A percentile compares a stretch with the other conserved stretches of the same genome.
These are phyloP conservation scores for Amanita exitialis DNA, from an alignment of 768 basidiomycete genomes.

Conservation along the genomic window DNA sequence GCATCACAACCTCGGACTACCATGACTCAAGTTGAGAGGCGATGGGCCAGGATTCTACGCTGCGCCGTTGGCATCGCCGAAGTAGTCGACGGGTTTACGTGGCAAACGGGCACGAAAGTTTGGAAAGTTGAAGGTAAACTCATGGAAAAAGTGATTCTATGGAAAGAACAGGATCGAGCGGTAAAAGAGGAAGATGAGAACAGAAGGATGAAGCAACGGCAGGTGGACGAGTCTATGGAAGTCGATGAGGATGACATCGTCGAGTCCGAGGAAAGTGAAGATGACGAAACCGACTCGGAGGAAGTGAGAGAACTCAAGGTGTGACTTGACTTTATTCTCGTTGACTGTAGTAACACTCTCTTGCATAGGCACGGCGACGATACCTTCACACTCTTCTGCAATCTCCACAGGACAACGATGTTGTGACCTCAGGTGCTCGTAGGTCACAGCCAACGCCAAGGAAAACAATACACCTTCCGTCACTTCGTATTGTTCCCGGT, in stretches of 20 bases:
- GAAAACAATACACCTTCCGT: constrained; percentile 23
- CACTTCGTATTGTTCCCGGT: constrained; percentile 60
- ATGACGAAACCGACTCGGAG: constrained; percentile 56
- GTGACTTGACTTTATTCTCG: constrained; percentile 9
- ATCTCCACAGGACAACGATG: constrained; percentile 25
- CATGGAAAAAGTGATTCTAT: constrained; percentile 54
- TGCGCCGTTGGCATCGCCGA: constrained; percentile 58
- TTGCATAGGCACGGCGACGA: constrained; percentile 54
- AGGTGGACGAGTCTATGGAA: constrained; percentile 65
- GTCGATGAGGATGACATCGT: constrained; percentile 46
- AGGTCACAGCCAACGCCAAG: constrained; percentile 16
- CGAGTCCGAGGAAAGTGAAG: constrained; percentile 33
- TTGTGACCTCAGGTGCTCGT: constrained; percentile 17
- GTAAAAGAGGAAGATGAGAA: constrained; percentile 61
- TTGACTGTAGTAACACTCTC: constrained; percentile 9
- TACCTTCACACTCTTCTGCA: constrained; percentile 64
- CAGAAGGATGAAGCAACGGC: constrained; percentile 48
- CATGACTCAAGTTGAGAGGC: constrained; percentile 32
- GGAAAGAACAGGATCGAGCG: constrained; percentile 63
- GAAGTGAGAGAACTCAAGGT: constrained; percentile 81
- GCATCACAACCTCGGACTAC: constrained; percentile 6
- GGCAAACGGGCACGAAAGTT: constrained; percentile 44
- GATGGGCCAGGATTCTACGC: constrained; percentile 74
- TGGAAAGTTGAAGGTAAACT: constrained; percentile 61
- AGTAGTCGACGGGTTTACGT: constrained; percentile 69